phyloP scores from a whole-genome alignment of 345 rosid species.

The Euclidium syriacum region DNA sequence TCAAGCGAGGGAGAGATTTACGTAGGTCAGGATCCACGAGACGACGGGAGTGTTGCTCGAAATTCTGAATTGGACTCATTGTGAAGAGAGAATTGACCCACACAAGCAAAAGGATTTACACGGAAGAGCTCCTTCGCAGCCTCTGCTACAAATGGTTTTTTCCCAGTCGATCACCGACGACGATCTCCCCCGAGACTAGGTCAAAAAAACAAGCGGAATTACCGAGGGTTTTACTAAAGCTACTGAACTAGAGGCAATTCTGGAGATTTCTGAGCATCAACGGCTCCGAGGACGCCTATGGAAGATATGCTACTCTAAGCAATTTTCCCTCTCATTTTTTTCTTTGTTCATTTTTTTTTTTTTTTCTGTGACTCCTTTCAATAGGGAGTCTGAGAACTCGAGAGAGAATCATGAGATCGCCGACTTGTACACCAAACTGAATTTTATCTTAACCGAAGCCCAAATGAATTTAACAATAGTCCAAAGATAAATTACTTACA shows the following conservation, averaged over 20 bases:
- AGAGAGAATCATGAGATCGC: slow-evolving; percentile 13
- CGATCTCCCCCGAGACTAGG: slow-evolving; percentile 17
- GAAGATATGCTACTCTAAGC: slow-evolving; percentile 12
- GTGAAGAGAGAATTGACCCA: slow-evolving; percentile 18
- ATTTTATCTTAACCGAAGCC: no score
- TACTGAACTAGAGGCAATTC: neutral
- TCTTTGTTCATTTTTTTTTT: neutral
- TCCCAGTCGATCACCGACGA: neutral
- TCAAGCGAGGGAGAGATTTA: slow-evolving; percentile 25
- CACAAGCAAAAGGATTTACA: neutral
- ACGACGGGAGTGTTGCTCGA: slow-evolving; percentile 90
- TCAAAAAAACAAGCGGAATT: slow-evolving; percentile 2
- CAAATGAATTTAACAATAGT: no score
- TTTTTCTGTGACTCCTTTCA: neutral
- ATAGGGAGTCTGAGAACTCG: slow-evolving; percentile 11
- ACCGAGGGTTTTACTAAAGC: slow-evolving; percentile 7
- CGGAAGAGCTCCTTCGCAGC: slow-evolving; percentile 9
- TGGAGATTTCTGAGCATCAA: neutral
- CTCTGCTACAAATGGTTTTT: neutral
- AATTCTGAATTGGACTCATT: slow-evolving; percentile 96
- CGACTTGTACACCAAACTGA: no score
- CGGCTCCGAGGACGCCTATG: neutral
- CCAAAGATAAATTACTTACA: no score
- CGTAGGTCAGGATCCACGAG: slow-evolving; percentile 77
- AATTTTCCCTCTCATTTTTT: slow-evolving; percentile 20